Conservation (phyloP, 2,329 filamentous ascomycete genomes). For the Waltergamsia citrina region DNA sequence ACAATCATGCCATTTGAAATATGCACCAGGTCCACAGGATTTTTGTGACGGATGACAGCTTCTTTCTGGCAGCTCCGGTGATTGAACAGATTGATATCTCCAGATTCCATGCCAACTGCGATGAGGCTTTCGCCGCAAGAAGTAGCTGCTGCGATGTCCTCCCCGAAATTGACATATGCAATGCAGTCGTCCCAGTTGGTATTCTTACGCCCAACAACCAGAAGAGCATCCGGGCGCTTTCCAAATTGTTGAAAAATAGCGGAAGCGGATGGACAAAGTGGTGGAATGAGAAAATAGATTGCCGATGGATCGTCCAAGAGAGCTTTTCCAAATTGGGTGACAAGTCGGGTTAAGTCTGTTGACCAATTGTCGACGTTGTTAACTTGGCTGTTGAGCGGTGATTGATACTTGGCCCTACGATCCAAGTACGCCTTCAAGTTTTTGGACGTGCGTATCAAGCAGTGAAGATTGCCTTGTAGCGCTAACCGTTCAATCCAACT, state of each 20-base stretch:
- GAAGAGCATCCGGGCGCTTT: constrained; percentile 6
- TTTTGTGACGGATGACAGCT: not conserved
- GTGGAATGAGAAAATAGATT: constrained; percentile 23
- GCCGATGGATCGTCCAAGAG: constrained; percentile 16
- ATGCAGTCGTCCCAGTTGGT: constrained; percentile 12
- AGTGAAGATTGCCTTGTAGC: constrained; percentile 9
- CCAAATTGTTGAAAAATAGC: constrained; percentile 9
- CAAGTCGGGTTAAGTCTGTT: constrained; percentile 18
- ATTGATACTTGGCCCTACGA: constrained; percentile 11
- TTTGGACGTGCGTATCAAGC: constrained; percentile 11
- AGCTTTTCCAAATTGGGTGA: constrained; percentile 18
- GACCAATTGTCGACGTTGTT: constrained; percentile 17
- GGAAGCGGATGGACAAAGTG: constrained; percentile 18
- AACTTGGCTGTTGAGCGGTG: constrained; percentile 11
- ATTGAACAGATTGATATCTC: constrained; percentile 7
- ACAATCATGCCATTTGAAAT: constrained; percentile 3
- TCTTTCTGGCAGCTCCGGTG: constrained; percentile 8
- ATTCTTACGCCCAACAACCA: constrained; percentile 6
- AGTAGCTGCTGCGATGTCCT: constrained; percentile 5
- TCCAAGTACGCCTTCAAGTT: constrained; percentile 15
- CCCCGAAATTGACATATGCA: constrained; percentile 7
- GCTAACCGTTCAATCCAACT: constrained; percentile 19
- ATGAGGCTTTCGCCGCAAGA: constrained; percentile 8
- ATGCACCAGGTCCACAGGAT: constrained; percentile 8
- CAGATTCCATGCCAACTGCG: constrained; percentile 9